A percentile compares a stretch with the other conserved stretches of the same genome.
These are phyloP conservation scores for Pyricularia sp. DNA, from an alignment of 2,329 filamentous ascomycete species.

Conservation along the genomic window DNA sequence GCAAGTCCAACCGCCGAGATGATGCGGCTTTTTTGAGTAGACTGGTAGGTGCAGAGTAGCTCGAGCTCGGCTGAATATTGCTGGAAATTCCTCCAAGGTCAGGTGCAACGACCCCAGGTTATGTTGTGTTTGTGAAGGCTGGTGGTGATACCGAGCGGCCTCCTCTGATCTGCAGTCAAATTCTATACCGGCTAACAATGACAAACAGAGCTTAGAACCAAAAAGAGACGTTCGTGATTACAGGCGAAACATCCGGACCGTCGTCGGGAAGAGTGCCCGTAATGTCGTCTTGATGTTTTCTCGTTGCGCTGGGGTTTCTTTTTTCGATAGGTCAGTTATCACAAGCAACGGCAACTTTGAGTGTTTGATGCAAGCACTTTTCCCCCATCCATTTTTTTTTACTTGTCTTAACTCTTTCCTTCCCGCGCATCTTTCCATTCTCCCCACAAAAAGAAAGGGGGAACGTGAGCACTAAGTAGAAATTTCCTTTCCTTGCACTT, in stretches of 20 bases:
- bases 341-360: background rate
- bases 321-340: background rate
- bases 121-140: background rate
- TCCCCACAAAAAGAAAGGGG: background rate
- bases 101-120: background rate
- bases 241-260: background rate
- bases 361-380: background rate
- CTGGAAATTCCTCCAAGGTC: background rate
- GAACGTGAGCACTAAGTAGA: background rate
- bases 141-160: background rate
- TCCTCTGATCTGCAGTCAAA: background rate
- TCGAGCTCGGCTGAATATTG: too few species aligned
- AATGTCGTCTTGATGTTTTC: background rate
- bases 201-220: background rate
- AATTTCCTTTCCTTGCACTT: background rate
- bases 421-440: background rate
- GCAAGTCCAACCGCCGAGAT: too few species aligned
- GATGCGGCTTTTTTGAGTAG: too few species aligned
- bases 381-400: background rate
- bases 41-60: background rate
- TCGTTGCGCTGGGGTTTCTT: background rate
- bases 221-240: background rate
- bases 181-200: background rate
- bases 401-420: background rate
- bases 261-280: background rate